phyloP scores from a whole-genome alignment of 495 filamentous ascomycete species.

The Neurospora sp. region DNA sequence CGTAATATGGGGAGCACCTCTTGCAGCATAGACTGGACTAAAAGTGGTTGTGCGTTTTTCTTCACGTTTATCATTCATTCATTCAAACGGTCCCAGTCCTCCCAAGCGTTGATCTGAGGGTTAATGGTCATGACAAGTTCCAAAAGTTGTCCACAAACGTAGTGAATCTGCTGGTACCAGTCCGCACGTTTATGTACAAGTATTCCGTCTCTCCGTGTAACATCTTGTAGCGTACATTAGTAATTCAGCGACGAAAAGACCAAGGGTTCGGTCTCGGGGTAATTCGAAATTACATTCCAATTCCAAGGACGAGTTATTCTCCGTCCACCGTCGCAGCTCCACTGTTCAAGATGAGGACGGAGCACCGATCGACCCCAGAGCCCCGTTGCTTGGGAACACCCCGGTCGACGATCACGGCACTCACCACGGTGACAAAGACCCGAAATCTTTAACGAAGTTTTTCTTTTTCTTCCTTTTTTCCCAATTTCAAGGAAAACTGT shows the following conservation, averaged over 20 bases:
- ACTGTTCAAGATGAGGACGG: background rate
- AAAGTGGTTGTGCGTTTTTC: slow-evolving; percentile 1
- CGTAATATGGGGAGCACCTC: slow-evolving; percentile 12
- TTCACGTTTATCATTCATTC: background rate
- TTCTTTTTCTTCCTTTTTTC: background rate
- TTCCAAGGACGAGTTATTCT: background rate
- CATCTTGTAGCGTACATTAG: background rate
- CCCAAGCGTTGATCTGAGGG: background rate
- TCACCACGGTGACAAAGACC: background rate
- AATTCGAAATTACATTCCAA: background rate
- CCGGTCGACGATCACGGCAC: background rate
- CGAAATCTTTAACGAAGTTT: background rate
- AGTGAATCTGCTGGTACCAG: background rate
- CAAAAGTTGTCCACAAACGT: background rate
- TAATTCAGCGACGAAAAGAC: background rate
- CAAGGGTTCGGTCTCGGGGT: background rate
- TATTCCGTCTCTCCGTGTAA: background rate
- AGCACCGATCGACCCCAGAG: background rate
- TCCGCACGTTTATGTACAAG: background rate
- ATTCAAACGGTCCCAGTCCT: background rate
- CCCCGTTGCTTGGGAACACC: background rate
- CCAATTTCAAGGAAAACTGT: background rate
- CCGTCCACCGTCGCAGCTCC: background rate
- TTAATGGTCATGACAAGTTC: background rate
- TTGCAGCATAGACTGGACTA: background rate